Base-by-base conservation (phyloP, 2,329 filamentous ascomycete species). In the Hypoxylon sp. region DNA sequence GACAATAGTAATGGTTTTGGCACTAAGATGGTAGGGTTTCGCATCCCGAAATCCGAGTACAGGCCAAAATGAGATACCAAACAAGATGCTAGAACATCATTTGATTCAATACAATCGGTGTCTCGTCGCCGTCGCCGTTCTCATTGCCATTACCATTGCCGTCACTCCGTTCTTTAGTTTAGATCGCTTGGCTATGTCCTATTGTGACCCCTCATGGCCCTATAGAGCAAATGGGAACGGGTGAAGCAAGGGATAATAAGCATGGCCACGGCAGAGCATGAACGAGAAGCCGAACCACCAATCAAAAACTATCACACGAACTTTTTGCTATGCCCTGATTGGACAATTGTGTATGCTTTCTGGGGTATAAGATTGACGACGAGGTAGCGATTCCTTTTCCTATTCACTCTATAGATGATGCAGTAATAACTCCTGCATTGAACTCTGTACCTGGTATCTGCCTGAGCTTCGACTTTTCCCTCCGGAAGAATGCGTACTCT, bases 401-500 rank as follows among this genome's bases (percentile, higher is more conserved):
- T 31, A 31, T 44, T 44, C 44, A 55, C 21, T 39, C 8, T n/a
- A 27, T 39, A 27, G 44, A 55, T 24, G 52, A 44, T 55, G 52
- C 52, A 17, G 21, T 24, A 27, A 55, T 17, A 31, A 15, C 37
- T 55, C 24, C 37, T 39, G 29, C 19, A 15, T 27, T 44, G 21
- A n/a, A 44, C 52, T 44, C 35, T 55, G 24, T 35, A 5, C 35
- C 37, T 44, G 35, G 31, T 44, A 35, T 55, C 15, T 55, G 6
- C 37, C 24, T 31, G 31, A 37, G 27, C 19, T 44, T 55, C 37
- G 35, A 55, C 31, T 44, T 52, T 29, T 31, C 32, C 52, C 31
- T 55, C 50, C 44, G 27, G 35, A 54, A 55, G 35, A 55, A 64
- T 53, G 53, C 53, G 48, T 31, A 19, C 48, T 7, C 13, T 60